Percentiles rank a stretch among this genome's conserved stretches.
These are phyloP conservation scores for Biscogniauxia sp. DNA, from an alignment of 2,329 filamentous ascomycete genomes.

Conservation along the genomic window DNA sequence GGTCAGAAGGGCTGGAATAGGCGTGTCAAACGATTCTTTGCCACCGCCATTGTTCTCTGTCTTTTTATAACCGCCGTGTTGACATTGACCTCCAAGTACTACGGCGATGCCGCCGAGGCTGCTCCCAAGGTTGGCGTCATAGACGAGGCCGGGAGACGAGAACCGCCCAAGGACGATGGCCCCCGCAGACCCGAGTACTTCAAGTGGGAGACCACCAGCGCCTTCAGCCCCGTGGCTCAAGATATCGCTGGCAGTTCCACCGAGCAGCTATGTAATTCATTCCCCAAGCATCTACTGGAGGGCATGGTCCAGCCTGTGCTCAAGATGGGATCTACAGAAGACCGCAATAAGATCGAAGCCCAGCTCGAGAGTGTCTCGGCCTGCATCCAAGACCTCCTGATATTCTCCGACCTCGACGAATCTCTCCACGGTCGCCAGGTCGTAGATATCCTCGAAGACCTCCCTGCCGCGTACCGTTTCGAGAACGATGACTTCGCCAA, in stretches of 20 bases:
- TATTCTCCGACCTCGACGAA: slow-evolving; percentile 52
- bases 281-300: slow-evolving; percentile 25
- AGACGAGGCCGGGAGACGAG: background rate
- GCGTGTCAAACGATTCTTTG: background rate
- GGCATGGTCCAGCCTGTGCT: slow-evolving; percentile 36
- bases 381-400: slow-evolving; percentile 45
- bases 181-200: slow-evolving; percentile 12
- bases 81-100: background rate
- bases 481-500: slow-evolving; percentile 35
- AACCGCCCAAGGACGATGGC: slow-evolving; percentile 7
- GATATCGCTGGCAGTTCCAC: slow-evolving; percentile 12
- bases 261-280: slow-evolving; percentile 27
- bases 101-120: background rate
- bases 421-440: slow-evolving; percentile 41
- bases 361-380: slow-evolving; percentile 53
- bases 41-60: background rate
- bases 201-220: slow-evolving; percentile 25
- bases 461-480: slow-evolving; percentile 41
- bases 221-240: slow-evolving; percentile 26
- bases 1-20: slow-evolving; percentile 1
- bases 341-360: slow-evolving; percentile 38
- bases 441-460: slow-evolving; percentile 44
- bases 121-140: background rate
- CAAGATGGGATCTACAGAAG: slow-evolving; percentile 48
- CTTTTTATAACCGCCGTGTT: background rate